Conservation (phyloP, 768 basidiomycete genomes). For the Suillus subluteus region DNA sequence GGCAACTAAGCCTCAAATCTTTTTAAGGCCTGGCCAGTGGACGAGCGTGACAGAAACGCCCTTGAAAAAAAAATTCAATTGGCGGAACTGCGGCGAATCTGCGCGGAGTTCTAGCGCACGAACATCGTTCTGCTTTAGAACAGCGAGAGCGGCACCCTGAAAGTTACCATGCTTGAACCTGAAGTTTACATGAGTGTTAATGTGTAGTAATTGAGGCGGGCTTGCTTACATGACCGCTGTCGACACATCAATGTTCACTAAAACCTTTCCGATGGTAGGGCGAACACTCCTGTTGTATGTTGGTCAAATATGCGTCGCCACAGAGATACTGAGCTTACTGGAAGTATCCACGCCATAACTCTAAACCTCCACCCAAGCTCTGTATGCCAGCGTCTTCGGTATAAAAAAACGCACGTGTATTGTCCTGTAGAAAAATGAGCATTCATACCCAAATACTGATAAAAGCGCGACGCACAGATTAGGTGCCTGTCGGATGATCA, state of each 20-base stretch:
- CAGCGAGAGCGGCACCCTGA: constrained; percentile 35
- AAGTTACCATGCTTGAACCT: constrained; percentile 33
- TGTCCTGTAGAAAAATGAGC: constrained; percentile 34
- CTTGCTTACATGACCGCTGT: constrained; percentile 46
- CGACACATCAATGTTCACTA: constrained; percentile 52
- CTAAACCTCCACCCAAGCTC: constrained; percentile 37
- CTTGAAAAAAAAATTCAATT: constrained; percentile 44
- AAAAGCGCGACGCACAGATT: constrained; percentile 42
- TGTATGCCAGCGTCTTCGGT: constrained; percentile 33
- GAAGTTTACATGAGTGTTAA: background rate
- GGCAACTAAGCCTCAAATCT: constrained; percentile 40
- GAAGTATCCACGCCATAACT: constrained; percentile 52
- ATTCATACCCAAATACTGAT: background rate
- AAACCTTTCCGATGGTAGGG: constrained; percentile 41
- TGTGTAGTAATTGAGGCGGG: background rate
- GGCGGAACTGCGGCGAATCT: constrained; percentile 28
- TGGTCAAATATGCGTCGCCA: constrained; percentile 1
- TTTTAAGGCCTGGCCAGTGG: constrained; percentile 31
- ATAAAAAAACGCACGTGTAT: constrained; percentile 51
- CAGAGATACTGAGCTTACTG: constrained; percentile 41
- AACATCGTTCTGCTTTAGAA: constrained; percentile 28
- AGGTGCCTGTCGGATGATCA: constrained; percentile 50
- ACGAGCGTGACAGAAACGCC: constrained; percentile 37
- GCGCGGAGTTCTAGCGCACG: constrained; percentile 35
- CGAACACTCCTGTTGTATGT: constrained; percentile 45